Base-by-base conservation (phyloP, 2,329 filamentous ascomycete genomes). In the Bisporella sp. region DNA sequence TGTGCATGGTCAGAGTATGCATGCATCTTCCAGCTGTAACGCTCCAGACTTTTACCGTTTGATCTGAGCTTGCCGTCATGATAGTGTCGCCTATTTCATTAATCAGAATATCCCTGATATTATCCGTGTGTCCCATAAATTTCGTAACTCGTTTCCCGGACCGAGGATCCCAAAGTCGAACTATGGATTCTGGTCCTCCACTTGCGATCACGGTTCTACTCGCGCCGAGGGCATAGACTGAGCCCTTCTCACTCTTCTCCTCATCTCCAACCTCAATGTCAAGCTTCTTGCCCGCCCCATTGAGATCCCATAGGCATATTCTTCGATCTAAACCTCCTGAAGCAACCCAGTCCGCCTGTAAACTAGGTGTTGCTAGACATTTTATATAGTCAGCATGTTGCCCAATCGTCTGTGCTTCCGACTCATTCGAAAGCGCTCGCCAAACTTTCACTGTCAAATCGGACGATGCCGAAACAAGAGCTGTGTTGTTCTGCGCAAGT, bases 1-100 rank as follows among this genome's bases (percentile, higher is more conserved):
- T 95, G 71, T 99, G 93, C 93, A 99, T 99, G 49, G 91, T 96
- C 60, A 99, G 79, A 0, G 93, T 99, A 69, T 96, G 89, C 85
- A 97, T 92, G 75, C 93, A 99, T 59, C 93, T 80, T 49, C 93
- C 93, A 28, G 90, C 92, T 8, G 88, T 93, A 59, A 97, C 84
- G 58, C 91, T 96, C 93, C 93, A 99, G 51, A 97, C 82, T 72
- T 99, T 99, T 72, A 99, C 85, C 0, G 93, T 97, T 70, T 95
- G 90, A 67, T 99, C 93, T 1, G 92, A 92, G 60, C 91, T 96
- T 11, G 89, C 91, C 1, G 92, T 96, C 75, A 99, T 81, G 59
- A 99, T 88, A 40, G 84, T 95, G 64, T 96, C 90, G 39, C 89
- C 91, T 53, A 87, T 83, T 59, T 92, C 83, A 61, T 89, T 95